Evolutionary conservation across 129 eudicot genomes (phyloP).

Genomic region (Lactuca saligna): DNA sequence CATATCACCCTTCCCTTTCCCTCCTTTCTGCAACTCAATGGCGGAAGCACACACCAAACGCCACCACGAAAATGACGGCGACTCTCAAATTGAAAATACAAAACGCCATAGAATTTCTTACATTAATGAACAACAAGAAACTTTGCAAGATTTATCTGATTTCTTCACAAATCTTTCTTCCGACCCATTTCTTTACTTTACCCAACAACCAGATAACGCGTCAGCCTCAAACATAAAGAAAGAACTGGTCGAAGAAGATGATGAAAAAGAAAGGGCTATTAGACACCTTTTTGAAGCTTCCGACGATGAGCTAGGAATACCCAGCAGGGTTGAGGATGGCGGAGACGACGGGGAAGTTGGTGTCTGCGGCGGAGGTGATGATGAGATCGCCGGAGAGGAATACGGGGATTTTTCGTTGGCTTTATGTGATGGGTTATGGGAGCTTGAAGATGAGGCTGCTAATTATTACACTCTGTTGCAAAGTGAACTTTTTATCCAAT

Average conservation of each 20-base stretch:
- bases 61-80: conserved; percentile 34
- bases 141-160: conserved; percentile 49
- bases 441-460: conserved; percentile 89
- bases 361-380: conserved; percentile 16
- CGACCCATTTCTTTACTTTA: conserved; percentile 28
- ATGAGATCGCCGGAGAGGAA: conserved; percentile 31
- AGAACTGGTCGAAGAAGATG: conserved; percentile 31
- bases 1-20: conserved; percentile 28
- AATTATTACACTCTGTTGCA: conserved; percentile 66
- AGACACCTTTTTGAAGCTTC: conserved; percentile 95
- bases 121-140: conserved; percentile 53
- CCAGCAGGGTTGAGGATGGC: conserved; percentile 31
- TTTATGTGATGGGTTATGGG: conserved; percentile 62
- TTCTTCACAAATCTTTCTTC: conserved; percentile 51
- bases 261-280: conserved; percentile 54
- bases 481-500: conserved; percentile 69
- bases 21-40: conserved; percentile 24
- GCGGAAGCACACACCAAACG: conserved; percentile 52
- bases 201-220: conserved; percentile 21
- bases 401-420: conserved; percentile 20
- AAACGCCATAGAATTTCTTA: conserved; percentile 49
- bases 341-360: background rate
- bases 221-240: conserved; percentile 4
- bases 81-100: conserved; percentile 3
- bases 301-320: conserved; percentile 87